Evolutionary conservation across 805 yeast species (phyloP).

Genomic region (Candida nitratophila): DNA sequence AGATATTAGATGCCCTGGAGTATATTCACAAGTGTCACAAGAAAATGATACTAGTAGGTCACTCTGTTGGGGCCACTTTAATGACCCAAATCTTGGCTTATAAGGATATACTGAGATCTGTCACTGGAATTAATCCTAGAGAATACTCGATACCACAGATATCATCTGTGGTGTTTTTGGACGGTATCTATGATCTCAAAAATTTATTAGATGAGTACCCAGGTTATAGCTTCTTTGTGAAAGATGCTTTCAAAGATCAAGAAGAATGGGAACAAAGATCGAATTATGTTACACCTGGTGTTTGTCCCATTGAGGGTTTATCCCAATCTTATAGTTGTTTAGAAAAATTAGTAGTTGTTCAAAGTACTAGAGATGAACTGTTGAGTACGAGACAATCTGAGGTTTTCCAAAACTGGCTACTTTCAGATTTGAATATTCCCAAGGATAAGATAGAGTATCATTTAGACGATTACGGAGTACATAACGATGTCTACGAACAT

Average conservation of each 20-base stretch:
- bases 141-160: conserved; percentile 12
- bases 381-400: conserved; percentile 44
- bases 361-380: conserved; percentile 64
- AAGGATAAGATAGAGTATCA: conserved; percentile 13
- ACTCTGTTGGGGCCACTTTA: conserved; percentile 76
- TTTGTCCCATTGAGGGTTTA: too few species aligned
- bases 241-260: conserved; percentile 47
- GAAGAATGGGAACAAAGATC: too few species aligned
- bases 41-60: conserved; percentile 47
- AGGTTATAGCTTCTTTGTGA: conserved; percentile 46
- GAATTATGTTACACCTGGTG: too few species aligned
- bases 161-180: conserved; percentile 36
- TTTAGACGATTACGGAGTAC: conserved; percentile 45
- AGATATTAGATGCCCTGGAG: conserved; percentile 40
- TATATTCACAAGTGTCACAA: conserved; percentile 12
- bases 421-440: neutral
- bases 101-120: conserved; percentile 5
- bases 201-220: conserved; percentile 56
- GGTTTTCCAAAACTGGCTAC: conserved; percentile 29
- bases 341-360: conserved; percentile 35
- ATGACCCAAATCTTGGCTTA: conserved; percentile 43
- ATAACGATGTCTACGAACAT: conserved; percentile 55
- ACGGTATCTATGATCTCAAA: conserved; percentile 61
- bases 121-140: too few species aligned
- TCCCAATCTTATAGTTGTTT: conserved; percentile 11